A percentile compares a stretch with the other conserved stretches of the same genome.
Conservation (phyloP, 192 early-diverging fungal genomes). For the Coemansia pectinata region DNA sequence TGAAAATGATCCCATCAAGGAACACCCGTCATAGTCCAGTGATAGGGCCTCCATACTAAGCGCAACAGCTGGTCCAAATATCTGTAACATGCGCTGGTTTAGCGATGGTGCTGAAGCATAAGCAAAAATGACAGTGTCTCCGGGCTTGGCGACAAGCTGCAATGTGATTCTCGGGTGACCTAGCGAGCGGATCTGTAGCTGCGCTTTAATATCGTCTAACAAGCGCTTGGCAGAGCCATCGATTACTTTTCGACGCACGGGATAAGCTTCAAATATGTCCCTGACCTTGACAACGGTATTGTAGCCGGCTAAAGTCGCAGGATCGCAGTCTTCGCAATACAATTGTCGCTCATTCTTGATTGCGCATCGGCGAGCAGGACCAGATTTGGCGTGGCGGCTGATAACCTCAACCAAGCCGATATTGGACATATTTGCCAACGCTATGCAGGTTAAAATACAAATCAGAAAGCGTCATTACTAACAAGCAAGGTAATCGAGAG, state of each 20-base stretch:
- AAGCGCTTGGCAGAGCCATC: slow-evolving; percentile 12
- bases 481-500: background rate
- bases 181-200: slow-evolving; percentile 28
- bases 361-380: slow-evolving; percentile 6
- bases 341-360: slow-evolving; percentile 24
- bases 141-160: slow-evolving; percentile 18
- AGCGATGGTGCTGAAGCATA: slow-evolving; percentile 30
- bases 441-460: slow-evolving; percentile 3
- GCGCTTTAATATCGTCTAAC: slow-evolving; percentile 14
- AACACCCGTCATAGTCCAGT: slow-evolving; percentile 17
- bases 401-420: slow-evolving; percentile 28
- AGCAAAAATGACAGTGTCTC: slow-evolving; percentile 6
- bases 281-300: slow-evolving; percentile 25
- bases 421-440: slow-evolving; percentile 45
- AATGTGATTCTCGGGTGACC: slow-evolving; percentile 30
- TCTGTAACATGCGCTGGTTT: slow-evolving; percentile 37
- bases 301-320: background rate
- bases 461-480: background rate
- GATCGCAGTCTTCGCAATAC: background rate
- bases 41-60: slow-evolving; percentile 33
- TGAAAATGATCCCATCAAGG: slow-evolving; percentile 37
- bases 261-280: slow-evolving; percentile 31
- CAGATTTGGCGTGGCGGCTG: slow-evolving; percentile 6
- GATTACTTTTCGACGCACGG: slow-evolving; percentile 28
- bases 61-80: slow-evolving; percentile 29